phyloP scores from a whole-genome alignment of 345 rosid genomes.

The Lumnitzera littorea region DNA sequence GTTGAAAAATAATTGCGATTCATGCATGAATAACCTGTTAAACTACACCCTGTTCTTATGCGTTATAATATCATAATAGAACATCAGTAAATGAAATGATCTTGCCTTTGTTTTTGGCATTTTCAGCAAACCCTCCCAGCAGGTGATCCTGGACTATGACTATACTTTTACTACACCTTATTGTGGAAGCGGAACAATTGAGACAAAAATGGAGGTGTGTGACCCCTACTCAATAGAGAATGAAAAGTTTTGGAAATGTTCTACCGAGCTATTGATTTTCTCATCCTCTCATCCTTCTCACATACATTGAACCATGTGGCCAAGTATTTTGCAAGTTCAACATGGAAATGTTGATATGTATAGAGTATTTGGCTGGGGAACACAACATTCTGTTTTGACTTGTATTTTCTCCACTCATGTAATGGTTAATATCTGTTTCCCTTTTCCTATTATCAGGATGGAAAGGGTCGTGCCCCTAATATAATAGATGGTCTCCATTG shows the following conservation, averaged over 20 bases:
- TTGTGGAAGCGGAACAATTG: conserved; percentile 63
- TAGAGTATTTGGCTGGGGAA: no score
- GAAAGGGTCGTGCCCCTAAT: conserved; percentile 15
- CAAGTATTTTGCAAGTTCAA: no score
- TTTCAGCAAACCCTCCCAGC: conserved; percentile 83
- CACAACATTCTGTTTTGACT: no score
- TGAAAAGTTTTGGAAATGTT: not conserved
- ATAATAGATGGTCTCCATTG: conserved; percentile 36
- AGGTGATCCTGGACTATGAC: conserved; percentile 94
- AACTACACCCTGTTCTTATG: no score
- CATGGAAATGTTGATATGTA: no score
- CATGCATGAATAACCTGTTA: no score
- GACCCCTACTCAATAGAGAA: not conserved
- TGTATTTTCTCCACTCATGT: no score
- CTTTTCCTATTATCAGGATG: conserved; percentile 24
- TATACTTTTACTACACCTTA: conserved; percentile 96
- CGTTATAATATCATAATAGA: no score
- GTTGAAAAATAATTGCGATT: no score
- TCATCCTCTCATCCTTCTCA: not conserved
- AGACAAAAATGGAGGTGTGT: conserved; percentile 39
- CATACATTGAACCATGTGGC: not conserved
- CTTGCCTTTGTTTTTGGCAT: no score
- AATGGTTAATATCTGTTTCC: not conserved
- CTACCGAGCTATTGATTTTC: not conserved
- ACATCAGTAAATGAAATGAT: not conserved